Percentiles rank a stretch among this genome's conserved stretches.
Evolutionary conservation across 371 early-diverging fungal genomes (phyloP).

Genomic region (Actinomortierella ambigua): DNA sequence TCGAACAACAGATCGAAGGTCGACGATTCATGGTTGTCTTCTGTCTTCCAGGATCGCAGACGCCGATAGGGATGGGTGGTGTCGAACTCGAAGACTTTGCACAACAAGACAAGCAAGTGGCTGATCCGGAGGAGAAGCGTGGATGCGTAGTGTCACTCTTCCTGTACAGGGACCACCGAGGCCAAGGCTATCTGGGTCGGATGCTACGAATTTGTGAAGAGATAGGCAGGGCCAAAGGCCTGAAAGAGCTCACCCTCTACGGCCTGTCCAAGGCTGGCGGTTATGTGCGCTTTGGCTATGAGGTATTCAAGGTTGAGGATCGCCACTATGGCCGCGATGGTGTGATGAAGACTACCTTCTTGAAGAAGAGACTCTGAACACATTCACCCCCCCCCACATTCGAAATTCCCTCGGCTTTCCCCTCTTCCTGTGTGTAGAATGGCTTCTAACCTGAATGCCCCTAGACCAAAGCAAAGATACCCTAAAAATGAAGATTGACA

Average conservation of each 20-base stretch:
- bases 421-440: too few species aligned
- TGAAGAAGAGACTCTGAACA: constrained; percentile 20
- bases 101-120: constrained; percentile 26
- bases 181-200: constrained; percentile 24
- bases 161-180: constrained; percentile 35
- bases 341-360: constrained; percentile 25
- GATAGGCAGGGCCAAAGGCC: constrained; percentile 16
- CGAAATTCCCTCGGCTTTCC: too few species aligned
- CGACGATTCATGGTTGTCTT: constrained; percentile 31
- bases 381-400: neutral
- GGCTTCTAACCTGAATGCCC: too few species aligned
- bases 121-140: constrained; percentile 26
- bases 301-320: constrained; percentile 28
- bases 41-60: constrained; percentile 24
- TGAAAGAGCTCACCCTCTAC: constrained; percentile 33
- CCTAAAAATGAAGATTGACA: too few species aligned
- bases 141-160: constrained; percentile 41
- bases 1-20: constrained; percentile 31
- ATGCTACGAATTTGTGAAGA: constrained; percentile 26
- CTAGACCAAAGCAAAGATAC: too few species aligned
- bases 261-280: constrained; percentile 22
- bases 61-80: constrained; percentile 40
- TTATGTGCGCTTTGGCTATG: constrained; percentile 39
- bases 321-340: constrained; percentile 24
- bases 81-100: constrained; percentile 34